Percentiles rank a stretch among this genome's conserved stretches.
Evolutionary conservation across 768 basidiomycete species (phyloP).

Genomic region (Lanmaoa rubissima): DNA sequence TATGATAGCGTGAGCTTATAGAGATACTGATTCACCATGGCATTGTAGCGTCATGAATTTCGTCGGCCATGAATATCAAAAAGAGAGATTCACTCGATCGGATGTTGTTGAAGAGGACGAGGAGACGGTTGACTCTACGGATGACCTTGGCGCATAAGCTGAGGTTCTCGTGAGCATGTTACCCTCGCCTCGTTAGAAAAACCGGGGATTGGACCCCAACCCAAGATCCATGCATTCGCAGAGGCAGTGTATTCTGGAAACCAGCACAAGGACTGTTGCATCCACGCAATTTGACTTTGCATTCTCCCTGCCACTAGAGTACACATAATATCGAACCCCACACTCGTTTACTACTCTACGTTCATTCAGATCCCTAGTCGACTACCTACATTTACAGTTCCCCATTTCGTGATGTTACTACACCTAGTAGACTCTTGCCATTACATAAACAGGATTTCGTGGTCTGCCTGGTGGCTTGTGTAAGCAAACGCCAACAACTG

Average conservation of each 20-base stretch:
- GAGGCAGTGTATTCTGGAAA: slow-evolving; percentile 3
- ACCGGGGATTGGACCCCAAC: background rate
- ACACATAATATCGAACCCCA: slow-evolving; percentile 4
- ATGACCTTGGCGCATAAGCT: slow-evolving; percentile 15
- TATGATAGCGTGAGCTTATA: background rate
- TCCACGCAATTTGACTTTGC: background rate
- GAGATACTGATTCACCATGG: slow-evolving; percentile 12
- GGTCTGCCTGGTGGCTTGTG: slow-evolving; percentile 8
- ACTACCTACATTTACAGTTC: background rate
- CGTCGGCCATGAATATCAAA: slow-evolving; percentile 55
- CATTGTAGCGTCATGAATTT: slow-evolving; percentile 55
- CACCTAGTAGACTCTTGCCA: background rate
- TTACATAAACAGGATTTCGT: background rate
- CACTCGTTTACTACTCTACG: slow-evolving; percentile 22
- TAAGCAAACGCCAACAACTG: slow-evolving; percentile 6
- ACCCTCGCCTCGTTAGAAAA: background rate
- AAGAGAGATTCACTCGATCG: slow-evolving; percentile 16
- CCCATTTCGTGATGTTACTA: slow-evolving; percentile 9
- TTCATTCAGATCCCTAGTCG: slow-evolving; percentile 18
- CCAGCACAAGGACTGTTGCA: slow-evolving; percentile 7
- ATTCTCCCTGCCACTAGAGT: background rate
- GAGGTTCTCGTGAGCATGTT: background rate
- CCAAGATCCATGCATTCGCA: background rate
- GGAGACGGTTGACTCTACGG: slow-evolving; percentile 10
- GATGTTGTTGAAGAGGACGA: slow-evolving; percentile 11